Evolutionary conservation across 306 rosid species (phyloP).

Genomic region (Cicer yamashitae): DNA sequence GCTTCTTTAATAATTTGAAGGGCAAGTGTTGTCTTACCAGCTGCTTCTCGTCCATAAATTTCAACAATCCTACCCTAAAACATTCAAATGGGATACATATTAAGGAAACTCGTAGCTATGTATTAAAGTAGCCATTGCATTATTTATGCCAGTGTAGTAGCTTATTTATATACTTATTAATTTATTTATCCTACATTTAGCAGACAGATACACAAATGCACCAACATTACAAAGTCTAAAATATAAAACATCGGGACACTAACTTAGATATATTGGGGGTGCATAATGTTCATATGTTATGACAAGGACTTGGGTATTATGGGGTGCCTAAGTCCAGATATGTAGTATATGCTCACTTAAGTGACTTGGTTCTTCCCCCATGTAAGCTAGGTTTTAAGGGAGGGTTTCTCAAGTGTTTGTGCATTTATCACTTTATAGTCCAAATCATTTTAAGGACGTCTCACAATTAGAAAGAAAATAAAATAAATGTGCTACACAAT

Average conservation of each 20-base stretch:
- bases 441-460: too few relatives aligned
- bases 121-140: not conserved
- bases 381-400: too few relatives aligned
- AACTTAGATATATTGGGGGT: too few relatives aligned
- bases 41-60: conserved; percentile 87
- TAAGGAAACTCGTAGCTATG: conserved; percentile 22
- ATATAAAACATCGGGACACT: too few relatives aligned
- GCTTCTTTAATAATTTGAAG: conserved; percentile 89
- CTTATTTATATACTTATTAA: not conserved
- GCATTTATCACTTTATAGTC: too few relatives aligned
- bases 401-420: too few relatives aligned
- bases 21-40: conserved; percentile 91
- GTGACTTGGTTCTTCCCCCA: too few relatives aligned
- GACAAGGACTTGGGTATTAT: too few relatives aligned
- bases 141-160: not conserved
- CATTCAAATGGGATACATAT: conserved; percentile 11
- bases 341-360: too few relatives aligned
- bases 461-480: too few relatives aligned
- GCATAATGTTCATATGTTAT: too few relatives aligned
- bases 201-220: not conserved
- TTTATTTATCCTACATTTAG: not conserved
- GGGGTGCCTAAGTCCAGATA: too few relatives aligned
- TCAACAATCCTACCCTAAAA: conserved; percentile 88
- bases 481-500: not conserved
- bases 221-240: not conserved